Evolutionary conservation across 192 early-diverging fungal genomes (phyloP).

Genomic region (Geranomyces michiganensis): DNA sequence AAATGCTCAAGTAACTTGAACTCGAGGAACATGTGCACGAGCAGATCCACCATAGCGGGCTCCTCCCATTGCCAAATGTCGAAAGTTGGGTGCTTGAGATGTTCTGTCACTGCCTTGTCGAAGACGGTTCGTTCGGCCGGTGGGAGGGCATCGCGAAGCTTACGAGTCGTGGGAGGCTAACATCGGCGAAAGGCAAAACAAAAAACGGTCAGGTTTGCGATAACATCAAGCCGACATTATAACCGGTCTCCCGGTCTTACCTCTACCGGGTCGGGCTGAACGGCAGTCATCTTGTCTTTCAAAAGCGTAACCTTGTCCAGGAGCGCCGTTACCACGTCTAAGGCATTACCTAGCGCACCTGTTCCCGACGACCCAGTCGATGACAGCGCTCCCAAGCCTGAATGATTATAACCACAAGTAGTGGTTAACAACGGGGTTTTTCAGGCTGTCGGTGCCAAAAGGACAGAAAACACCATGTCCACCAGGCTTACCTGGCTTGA

Average conservation of each 20-base stretch:
- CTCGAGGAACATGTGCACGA: conserved; percentile 50
- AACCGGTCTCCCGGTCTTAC: too few relatives aligned
- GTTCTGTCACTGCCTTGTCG: conserved; percentile 32
- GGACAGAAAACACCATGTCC: not conserved
- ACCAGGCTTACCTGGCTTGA: not conserved
- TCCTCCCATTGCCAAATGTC: conserved; percentile 54
- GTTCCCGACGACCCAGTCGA: not conserved
- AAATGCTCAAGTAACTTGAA: conserved; percentile 45
- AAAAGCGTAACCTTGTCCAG: conserved; percentile 1
- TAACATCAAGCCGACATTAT: too few relatives aligned
- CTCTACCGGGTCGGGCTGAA: not conserved
- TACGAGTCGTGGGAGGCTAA: not conserved
- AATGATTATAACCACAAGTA: not conserved
- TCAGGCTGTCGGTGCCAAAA: too few relatives aligned
- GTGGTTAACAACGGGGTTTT: too few relatives aligned
- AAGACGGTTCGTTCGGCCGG: conserved; percentile 16
- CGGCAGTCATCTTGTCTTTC: conserved; percentile 9
- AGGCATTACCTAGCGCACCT: not conserved
- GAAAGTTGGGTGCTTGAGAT: conserved; percentile 45
- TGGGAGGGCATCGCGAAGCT: not conserved
- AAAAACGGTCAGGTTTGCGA: too few relatives aligned
- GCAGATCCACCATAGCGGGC: conserved; percentile 42
- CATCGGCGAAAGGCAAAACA: too few relatives aligned
- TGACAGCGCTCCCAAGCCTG: not conserved
- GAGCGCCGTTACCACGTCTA: conserved; percentile 11